phyloP scores from a whole-genome alignment of 106 monocot species.

The Phalaenopsis aphrodite region DNA sequence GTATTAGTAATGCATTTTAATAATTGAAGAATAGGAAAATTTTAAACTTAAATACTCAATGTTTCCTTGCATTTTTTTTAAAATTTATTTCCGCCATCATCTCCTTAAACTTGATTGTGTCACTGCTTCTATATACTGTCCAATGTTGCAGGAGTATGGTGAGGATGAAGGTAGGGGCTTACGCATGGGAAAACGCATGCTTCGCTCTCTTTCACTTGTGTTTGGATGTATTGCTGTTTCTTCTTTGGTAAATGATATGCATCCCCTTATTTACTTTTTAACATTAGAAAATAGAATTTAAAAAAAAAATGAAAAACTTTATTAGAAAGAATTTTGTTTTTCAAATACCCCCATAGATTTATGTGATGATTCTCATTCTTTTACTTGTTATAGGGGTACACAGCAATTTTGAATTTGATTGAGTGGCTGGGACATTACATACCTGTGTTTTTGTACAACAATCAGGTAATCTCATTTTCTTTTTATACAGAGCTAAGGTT shows the following conservation, averaged over 20 bases:
- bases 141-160: constrained; percentile 57
- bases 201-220: constrained; percentile 72
- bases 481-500: not conserved
- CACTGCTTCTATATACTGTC: not conserved
- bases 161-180: constrained; percentile 81
- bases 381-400: constrained; percentile 50
- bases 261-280: not conserved
- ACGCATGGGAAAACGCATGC: constrained; percentile 88
- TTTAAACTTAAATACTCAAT: too few relatives aligned
- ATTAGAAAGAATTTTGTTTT: too few relatives aligned
- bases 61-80: too few relatives aligned
- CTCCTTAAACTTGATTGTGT: too few relatives aligned
- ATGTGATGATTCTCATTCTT: not conserved
- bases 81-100: too few relatives aligned
- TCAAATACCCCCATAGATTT: not conserved
- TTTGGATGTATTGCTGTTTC: constrained; percentile 79
- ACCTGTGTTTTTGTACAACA: constrained; percentile 67
- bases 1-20: too few relatives aligned
- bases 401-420: constrained; percentile 68
- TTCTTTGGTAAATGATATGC: constrained; percentile 42
- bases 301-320: not conserved
- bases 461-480: constrained; percentile 48
- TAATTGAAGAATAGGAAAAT: too few relatives aligned
- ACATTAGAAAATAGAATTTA: too few relatives aligned
- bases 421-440: constrained; percentile 55